Percentiles rank a stretch among this genome's conserved stretches.
These are phyloP conservation scores for Hypoxylon fragiforme DNA, from an alignment of 495 filamentous ascomycete species.

Conservation along the genomic window DNA sequence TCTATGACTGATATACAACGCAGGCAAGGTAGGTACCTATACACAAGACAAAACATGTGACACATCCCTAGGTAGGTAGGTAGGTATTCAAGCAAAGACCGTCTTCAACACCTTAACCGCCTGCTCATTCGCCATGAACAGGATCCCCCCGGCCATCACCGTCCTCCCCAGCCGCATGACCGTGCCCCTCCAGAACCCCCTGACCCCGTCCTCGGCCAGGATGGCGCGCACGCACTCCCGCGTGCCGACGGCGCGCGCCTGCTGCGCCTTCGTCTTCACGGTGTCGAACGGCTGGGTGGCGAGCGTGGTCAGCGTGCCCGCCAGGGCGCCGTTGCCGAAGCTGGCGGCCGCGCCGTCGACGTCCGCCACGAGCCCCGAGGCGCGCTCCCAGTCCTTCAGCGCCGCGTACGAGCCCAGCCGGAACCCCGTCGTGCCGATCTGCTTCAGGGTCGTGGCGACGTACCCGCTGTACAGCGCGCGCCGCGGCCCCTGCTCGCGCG, in stretches of 20 bases:
- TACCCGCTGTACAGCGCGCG: constrained; percentile 64
- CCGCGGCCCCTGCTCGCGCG: constrained; percentile 51
- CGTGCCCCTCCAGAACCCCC: constrained; percentile 68
- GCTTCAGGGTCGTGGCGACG: constrained; percentile 66
- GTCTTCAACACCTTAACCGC: constrained; percentile 30
- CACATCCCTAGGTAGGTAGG: too few species aligned
- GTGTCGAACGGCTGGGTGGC: constrained; percentile 69
- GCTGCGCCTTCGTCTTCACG: constrained; percentile 66
- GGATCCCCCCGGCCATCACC: constrained; percentile 65
- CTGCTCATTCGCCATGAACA: constrained; percentile 67
- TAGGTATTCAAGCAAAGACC: too few species aligned
- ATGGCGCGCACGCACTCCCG: constrained; percentile 57
- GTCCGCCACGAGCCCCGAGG: constrained; percentile 42
- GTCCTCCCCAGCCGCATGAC: constrained; percentile 67
- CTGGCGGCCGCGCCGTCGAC: constrained; percentile 38
- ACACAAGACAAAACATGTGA: too few species aligned
- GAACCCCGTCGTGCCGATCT: constrained; percentile 64
- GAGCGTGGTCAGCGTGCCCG: constrained; percentile 63
- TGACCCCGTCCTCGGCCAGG: constrained; percentile 57
- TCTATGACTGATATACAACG: too few species aligned
- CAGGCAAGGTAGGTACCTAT: too few species aligned
- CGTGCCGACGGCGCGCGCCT: constrained; percentile 55
- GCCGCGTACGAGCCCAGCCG: constrained; percentile 70
- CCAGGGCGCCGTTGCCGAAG: constrained; percentile 63
- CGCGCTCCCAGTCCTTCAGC: constrained; percentile 61